Evolutionary conservation across 164 flowering plant species (phyloP), one percentile per base, ranked within the genome.

Genomic region (Piper longum): DNA sequence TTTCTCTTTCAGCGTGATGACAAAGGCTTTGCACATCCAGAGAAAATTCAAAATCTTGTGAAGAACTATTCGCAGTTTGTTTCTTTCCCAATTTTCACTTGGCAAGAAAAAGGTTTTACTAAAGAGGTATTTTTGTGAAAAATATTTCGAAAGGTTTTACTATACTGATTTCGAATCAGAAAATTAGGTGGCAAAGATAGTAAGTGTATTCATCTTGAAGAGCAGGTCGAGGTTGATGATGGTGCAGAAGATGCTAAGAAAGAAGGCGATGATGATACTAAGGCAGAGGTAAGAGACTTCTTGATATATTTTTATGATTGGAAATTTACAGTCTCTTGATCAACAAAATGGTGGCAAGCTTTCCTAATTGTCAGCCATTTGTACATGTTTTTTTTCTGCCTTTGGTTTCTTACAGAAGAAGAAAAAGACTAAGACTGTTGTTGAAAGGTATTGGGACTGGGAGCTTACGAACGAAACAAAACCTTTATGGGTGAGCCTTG

Each of bases 401-500:
- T 57, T 66, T 4, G 16, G 17, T n/a, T 56, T 68, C 36, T 63
- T 56, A 60, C 82, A 89, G 98, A 86, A 85, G 72, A 93, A 88
- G 82, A 93, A 85, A 82, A 93, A 90, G 71, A 93, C 95, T 1
- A 93, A 90, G 76, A 93, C 80, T 26, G 89, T 90, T 51, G 86
- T 88, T 63, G 96, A 88, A 79, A 82, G 72, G 67, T 93, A 93
- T 69, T 93, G 97, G 99, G 99, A 93, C 67, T 88, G 97, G 97
- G 96, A 87, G 67, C 88, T 82, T 40, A 81, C 81, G 7, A 90
- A 90, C 76, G 99, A 93, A 72, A 93, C 96, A 1, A 83, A 90
- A 69, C 99, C 97, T 43, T 73, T 90, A 65, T 93, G 99, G 99
- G 99, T 88, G 64, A 74, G 89, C 36, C 44, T 54, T 45, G 18